These are phyloP conservation scores for Brassica incana DNA, from an alignment of 345 rosid genomes.

Conservation along the genomic window DNA sequence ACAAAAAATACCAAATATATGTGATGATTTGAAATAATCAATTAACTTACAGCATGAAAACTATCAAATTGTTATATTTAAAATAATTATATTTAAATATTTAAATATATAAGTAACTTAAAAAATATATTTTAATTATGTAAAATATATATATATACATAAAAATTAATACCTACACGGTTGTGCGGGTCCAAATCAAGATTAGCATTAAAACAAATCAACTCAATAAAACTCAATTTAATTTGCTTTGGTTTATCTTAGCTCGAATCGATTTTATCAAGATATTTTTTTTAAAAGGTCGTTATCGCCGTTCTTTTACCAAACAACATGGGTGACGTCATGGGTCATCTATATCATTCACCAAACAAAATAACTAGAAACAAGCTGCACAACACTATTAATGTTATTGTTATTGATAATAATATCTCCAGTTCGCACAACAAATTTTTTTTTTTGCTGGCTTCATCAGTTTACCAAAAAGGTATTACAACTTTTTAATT, in stretches of 20 bases:
- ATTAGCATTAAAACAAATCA: neutral
- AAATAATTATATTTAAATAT: too few species aligned
- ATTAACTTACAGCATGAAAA: too few species aligned
- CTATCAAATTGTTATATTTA: too few species aligned
- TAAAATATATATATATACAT: too few species aligned
- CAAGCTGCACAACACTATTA: neutral
- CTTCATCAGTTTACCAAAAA: neutral
- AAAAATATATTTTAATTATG: too few species aligned
- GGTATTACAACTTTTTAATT: neutral
- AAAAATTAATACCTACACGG: too few species aligned
- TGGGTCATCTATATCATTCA: neutral
- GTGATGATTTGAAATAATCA: too few species aligned
- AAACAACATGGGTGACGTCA: neutral
- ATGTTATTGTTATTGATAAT: neutral
- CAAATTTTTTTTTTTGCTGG: neutral
- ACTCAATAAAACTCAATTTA: neutral
- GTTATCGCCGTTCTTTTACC: neutral
- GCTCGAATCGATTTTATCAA: neutral
- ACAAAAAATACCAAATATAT: too few species aligned
- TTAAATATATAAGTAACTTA: too few species aligned
- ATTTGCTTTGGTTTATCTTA: neutral
- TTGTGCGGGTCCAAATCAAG: too few species aligned
- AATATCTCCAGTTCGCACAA: neutral
- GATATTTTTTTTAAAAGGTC: neutral
- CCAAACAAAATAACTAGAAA: slow-evolving; percentile 10